Evolutionary conservation across 192 early-diverging fungal species (phyloP).

Genomic region (Gonapodya sp.): DNA sequence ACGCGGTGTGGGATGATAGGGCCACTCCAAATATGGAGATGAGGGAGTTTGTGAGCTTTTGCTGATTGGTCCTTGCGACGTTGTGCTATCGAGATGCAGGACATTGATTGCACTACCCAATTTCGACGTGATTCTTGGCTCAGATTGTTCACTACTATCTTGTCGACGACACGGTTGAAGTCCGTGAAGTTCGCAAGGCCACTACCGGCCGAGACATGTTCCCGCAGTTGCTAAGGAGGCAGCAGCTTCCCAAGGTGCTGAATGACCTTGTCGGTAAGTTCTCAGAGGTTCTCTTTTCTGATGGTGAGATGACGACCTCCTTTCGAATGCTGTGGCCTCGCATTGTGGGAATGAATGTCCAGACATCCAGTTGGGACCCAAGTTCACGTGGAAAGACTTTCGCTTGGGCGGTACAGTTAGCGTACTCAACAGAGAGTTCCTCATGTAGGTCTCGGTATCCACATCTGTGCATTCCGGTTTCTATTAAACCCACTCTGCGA

Average conservation of each 20-base stretch:
- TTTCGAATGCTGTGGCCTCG: neutral
- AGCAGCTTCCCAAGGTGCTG: slow-evolving; percentile 45
- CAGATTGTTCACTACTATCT: slow-evolving; percentile 52
- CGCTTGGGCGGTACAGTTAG: slow-evolving; percentile 43
- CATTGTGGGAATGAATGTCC: slow-evolving; percentile 23
- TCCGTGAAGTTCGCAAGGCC: slow-evolving; percentile 47
- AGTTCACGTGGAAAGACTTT: slow-evolving; percentile 54
- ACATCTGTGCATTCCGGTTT: slow-evolving; percentile 5
- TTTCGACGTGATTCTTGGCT: too few relatives aligned
- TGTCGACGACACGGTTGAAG: slow-evolving; percentile 56
- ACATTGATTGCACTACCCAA: too few relatives aligned
- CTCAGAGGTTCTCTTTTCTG: neutral
- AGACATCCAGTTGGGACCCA: slow-evolving; percentile 23
- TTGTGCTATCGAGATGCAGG: too few relatives aligned
- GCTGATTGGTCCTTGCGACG: too few relatives aligned
- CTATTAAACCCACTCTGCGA: slow-evolving; percentile 5
- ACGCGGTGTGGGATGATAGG: slow-evolving; percentile 55
- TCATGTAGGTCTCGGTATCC: slow-evolving; percentile 32
- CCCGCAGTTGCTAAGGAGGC: slow-evolving; percentile 45
- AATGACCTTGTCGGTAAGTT: slow-evolving; percentile 31
- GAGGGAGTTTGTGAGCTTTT: slow-evolving; percentile 41
- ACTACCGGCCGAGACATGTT: slow-evolving; percentile 53
- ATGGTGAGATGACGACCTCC: neutral
- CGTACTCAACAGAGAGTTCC: slow-evolving; percentile 43
- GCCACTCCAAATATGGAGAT: slow-evolving; percentile 49